Percentiles rank a stretch among this genome's conserved stretches.
These are phyloP conservation scores for Coffea canephora DNA, from an alignment of 257 asterid genomes.

Conservation along the genomic window DNA sequence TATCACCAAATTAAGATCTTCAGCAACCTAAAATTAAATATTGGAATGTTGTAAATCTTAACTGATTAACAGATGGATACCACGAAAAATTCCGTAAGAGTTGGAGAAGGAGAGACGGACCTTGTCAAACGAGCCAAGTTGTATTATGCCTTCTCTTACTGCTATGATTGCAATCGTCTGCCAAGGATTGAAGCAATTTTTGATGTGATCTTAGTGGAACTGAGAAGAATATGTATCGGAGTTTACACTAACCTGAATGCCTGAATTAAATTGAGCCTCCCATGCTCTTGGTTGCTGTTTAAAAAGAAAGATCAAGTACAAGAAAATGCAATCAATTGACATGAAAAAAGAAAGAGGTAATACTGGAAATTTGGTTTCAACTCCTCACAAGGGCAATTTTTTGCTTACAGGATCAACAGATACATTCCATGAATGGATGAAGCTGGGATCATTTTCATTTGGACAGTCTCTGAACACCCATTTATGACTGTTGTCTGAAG, in stretches of 20 bases:
- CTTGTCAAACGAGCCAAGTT: conserved; percentile 79
- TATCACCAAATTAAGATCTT: conserved; percentile 58
- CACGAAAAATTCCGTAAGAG: background rate
- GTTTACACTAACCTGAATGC: conserved; percentile 60
- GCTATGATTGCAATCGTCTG: conserved; percentile 79
- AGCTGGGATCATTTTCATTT: conserved; percentile 51
- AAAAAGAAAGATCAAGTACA: background rate
- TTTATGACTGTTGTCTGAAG: conserved; percentile 77
- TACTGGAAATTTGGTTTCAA: background rate
- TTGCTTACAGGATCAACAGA: conserved; percentile 62
- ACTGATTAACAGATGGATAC: background rate
- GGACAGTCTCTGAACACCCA: conserved; percentile 70
- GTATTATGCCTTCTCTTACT: conserved; percentile 75
- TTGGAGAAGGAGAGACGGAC: conserved; percentile 23
- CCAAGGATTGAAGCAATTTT: conserved; percentile 9
- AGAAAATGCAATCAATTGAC: conserved; percentile 9
- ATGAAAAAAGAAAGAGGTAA: background rate
- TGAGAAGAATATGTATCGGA: background rate
- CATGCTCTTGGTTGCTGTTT: conserved; percentile 79
- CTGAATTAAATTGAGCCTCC: conserved; percentile 83
- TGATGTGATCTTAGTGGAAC: background rate
- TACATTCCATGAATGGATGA: conserved; percentile 66
- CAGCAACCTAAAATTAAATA: conserved; percentile 43
- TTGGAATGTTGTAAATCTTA: background rate
- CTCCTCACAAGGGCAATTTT: background rate